Base-by-base conservation (phyloP, 352 stramenopile species). In the Globisporangium nunn region DNA sequence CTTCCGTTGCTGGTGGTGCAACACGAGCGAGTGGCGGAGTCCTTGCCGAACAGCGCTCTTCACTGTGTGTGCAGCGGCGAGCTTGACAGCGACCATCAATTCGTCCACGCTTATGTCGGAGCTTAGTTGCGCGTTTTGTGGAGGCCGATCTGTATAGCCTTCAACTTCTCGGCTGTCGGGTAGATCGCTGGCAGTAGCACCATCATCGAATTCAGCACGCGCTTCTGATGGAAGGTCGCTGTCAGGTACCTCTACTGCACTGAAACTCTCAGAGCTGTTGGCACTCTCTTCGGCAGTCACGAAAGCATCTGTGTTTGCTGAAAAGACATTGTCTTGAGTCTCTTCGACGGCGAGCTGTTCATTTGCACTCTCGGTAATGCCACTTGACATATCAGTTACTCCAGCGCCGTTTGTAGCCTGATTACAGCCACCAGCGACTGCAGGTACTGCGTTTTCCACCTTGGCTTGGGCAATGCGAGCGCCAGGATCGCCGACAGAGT, bases 11-110 rank as follows among this genome's bases (percentile, higher is more conserved):
- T 54, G 41, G n/a, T 50, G 39, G 7, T 59, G 35, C 37, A 64
- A 31, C 8, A 59, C 46, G 37, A 64, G 33, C 30, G 37, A 58
- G 39, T 64, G 58, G 31, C 59, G 58, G 31, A 64, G 17, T 23
- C 58, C 58, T 12, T 35, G 58, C 18, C 30, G 52, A 8, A 64
- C 30, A 14, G 46, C 37, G 2, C 8, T 41, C 12, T 41, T n/a
- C n/a, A 64, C 58, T 3, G 18, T 45, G 37, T 31, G 54, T 6
- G 52, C 58, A 41, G 54, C 52, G n/a, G 52, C 12, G 23, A 4
- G 14, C 33, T 45, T 31, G 14, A 29, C n/a, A 44, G 37, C 29
- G 47, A 48, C 17, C 29, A 35, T 3, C 28, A 31, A 7, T 3
- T 18, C 8, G 15, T 43, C 15, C 5, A 2, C 4, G 40, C 12